A percentile compares a stretch with the other conserved stretches of the same genome.
Conservation (phyloP, 1,139 yeast species). For the Diutina neorugosa region DNA sequence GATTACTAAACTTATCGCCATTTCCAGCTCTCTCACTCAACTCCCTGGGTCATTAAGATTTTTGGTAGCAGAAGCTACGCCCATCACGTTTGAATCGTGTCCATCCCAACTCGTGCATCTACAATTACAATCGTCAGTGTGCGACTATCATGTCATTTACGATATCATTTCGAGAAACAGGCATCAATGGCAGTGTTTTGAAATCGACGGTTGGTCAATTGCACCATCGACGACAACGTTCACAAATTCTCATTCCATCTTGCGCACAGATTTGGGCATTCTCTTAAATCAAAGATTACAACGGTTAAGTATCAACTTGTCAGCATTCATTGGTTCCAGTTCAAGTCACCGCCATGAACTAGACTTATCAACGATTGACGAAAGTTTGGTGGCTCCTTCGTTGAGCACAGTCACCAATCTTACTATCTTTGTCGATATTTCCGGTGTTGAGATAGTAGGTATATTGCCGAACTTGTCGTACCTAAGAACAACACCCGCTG, state of each 20-base stretch:
- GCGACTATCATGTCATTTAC: not conserved
- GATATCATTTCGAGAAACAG: not conserved
- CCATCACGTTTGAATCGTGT: not conserved
- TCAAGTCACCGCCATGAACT: not conserved
- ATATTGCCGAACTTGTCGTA: not conserved
- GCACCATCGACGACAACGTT: not conserved
- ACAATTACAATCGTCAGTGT: not conserved
- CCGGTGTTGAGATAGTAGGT: not conserved
- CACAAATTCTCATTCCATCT: not conserved
- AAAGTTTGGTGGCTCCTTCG: not conserved
- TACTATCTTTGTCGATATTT: not conserved
- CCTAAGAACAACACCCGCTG: not conserved
- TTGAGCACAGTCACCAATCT: not conserved
- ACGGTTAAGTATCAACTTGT: not conserved
- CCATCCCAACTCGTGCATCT: not conserved
- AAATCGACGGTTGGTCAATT: not conserved
- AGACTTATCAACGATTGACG: not conserved
- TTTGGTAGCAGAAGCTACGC: not conserved
- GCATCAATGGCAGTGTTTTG: not conserved
- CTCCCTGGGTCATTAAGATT: not conserved
- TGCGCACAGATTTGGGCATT: not conserved
- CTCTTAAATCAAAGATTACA: not conserved
- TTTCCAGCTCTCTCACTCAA: not conserved
- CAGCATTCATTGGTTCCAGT: not conserved
- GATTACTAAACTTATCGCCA: not conserved